Evolutionary conservation across 2,329 filamentous ascomycete genomes (phyloP), one percentile per base, ranked within the genome.

Genomic region (Phaeosphaeria sp.): DNA sequence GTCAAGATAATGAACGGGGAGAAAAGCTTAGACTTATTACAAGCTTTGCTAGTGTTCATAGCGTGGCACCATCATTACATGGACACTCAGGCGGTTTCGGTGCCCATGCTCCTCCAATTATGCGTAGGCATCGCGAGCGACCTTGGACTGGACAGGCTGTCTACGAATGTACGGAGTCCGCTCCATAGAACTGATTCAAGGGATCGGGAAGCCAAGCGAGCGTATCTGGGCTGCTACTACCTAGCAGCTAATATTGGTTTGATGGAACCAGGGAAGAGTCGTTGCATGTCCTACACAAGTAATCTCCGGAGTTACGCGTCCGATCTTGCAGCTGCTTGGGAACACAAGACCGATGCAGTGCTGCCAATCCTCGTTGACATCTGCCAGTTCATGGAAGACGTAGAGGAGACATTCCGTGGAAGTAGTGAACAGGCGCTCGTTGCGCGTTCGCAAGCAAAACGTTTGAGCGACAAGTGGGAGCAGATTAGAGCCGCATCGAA

Each of bases 1-100:
- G 67, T 73, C 21, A 74, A 70, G 53, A 66, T 74, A 18, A 73
- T 76, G 71, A 74, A 71, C 22, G 74, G 74, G 3, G 72, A 75
- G 49, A 76, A 74, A 58, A 55, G 52, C 21, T 43, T 55, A 39
- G 52, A 55, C 49, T 20, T 55, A 36, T 36, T 55, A 4, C 52
- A 55, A 45, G 52, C 46, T 18, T 24, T 76, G 24, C 55, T 76
- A 15, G 66, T 75, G 13, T 76, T 75, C 49, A 72, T 75, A 50
- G 74, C 74, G 3, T 76, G 74, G 74, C 74, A 76, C 39, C 74
- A 76, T 30, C 73, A 73, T 49, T 76, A 75, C 43, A 75, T 75
- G 72, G 72, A 76, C 47, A 52, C 67, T 24, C 67, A 75, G 30
- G 71, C 72, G 7, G 65, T 74, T 27, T 75, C 74, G 1, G 67